phyloP scores from a whole-genome alignment of 2,329 filamentous ascomycete genomes.

The Fonsecaea pedrosoi region DNA sequence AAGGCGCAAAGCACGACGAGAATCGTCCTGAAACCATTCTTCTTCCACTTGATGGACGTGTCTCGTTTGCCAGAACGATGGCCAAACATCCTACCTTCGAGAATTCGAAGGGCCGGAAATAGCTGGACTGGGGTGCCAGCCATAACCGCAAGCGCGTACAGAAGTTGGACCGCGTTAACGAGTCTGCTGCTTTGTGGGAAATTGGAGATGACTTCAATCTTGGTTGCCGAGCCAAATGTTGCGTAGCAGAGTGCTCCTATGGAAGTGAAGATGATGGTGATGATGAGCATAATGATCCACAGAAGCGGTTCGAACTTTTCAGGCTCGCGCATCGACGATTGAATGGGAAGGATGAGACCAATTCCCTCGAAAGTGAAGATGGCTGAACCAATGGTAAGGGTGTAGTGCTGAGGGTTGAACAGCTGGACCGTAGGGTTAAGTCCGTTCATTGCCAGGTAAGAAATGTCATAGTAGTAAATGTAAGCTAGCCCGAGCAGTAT shows the following conservation, averaged over 20 bases:
- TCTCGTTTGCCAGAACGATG: conserved; percentile 71
- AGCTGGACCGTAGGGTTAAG: conserved; percentile 67
- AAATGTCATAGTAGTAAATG: conserved; percentile 75
- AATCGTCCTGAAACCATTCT: conserved; percentile 69
- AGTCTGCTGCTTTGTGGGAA: conserved; percentile 72
- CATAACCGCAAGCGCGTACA: conserved; percentile 76
- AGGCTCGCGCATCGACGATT: conserved; percentile 75
- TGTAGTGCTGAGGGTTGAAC: conserved; percentile 73
- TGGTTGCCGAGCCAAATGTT: conserved; percentile 71
- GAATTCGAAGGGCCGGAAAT: conserved; percentile 74
- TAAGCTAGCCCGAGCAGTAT: conserved; percentile 74
- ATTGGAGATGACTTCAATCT: conserved; percentile 78
- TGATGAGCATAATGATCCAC: conserved; percentile 73
- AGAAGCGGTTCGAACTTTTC: conserved; percentile 71
- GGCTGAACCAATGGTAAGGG: conserved; percentile 73
- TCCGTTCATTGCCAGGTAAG: conserved; percentile 61
- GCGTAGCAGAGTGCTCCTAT: conserved; percentile 77
- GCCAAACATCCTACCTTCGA: conserved; percentile 73
- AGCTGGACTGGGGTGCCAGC: conserved; percentile 76
- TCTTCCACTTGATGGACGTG: conserved; percentile 73
- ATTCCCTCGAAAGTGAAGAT: conserved; percentile 84
- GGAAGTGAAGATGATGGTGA: conserved; percentile 74
- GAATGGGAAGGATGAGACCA: conserved; percentile 76
- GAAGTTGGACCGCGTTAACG: conserved; percentile 77
- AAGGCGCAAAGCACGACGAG: conserved; percentile 66